Evolutionary conservation across 2,329 filamentous ascomycete genomes (phyloP).

Genomic region (Trematosphaeria pertusa): DNA sequence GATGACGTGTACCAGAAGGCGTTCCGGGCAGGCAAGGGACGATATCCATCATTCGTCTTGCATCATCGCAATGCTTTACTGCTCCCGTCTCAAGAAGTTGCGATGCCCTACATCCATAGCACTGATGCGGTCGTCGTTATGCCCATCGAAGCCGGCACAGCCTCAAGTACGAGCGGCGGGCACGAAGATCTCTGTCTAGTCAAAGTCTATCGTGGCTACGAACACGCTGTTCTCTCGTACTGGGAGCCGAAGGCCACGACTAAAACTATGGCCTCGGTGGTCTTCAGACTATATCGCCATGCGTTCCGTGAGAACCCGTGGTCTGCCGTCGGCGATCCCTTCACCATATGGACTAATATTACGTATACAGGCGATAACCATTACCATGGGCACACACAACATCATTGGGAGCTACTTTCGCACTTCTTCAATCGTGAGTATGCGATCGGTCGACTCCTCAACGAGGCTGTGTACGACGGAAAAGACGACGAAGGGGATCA

Average conservation of each 20-base stretch:
- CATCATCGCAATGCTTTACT: conserved; percentile 9
- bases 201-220: conserved; percentile 11
- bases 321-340: neutral
- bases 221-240: conserved; percentile 3
- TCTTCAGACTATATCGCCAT: conserved; percentile 18
- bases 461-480: conserved; percentile 24
- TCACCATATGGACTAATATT: neutral
- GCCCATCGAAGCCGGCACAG: neutral
- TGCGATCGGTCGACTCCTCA: conserved; percentile 23
- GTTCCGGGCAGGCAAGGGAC: conserved; percentile 17
- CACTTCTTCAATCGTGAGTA: conserved; percentile 17
- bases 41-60: conserved; percentile 15
- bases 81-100: conserved; percentile 1
- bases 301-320: conserved; percentile 5
- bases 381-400: conserved; percentile 12
- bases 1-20: conserved; percentile 15
- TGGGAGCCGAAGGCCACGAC: conserved; percentile 19
- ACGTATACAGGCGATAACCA: neutral
- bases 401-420: conserved; percentile 21
- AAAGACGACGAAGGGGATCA: neutral
- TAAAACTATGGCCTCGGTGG: conserved; percentile 11
- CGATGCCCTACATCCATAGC: neutral
- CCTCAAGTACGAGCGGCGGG: neutral
- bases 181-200: conserved; percentile 14
- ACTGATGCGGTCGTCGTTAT: conserved; percentile 10